Evolutionary conservation across 805 yeast species (phyloP), one percentile per base, ranked within the genome.

Genomic region (Candida quercuum): DNA sequence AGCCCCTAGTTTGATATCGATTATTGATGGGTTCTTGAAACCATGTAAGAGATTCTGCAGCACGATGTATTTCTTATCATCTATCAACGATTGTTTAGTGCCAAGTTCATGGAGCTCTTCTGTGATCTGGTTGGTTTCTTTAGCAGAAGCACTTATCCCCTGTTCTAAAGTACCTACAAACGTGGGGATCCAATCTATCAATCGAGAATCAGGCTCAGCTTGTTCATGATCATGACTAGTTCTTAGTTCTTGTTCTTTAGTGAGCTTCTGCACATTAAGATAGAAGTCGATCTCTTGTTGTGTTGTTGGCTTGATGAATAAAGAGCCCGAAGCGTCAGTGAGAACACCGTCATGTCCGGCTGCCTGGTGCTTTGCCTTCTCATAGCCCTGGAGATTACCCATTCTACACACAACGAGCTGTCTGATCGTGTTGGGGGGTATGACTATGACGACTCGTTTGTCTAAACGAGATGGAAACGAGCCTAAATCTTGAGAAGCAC

Each of bases 331-430:
- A 6, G 58, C 70, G 44, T 78, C 78, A 10, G 75, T 72, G 37
- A 86, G 48, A 3, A 83, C 74, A 0, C 96, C 98, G 6, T 71
- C 85, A 52, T 91, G 99, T 6, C 99, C 99, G 0, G 97, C 98
- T 3, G 93, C 98, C 60, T 79, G 83, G 52, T 84, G 86, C 38
- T 57, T 45, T 1, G 48, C 46, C 28, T 39, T 35, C 1, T 17
- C 14, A 32, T 37, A 48, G 3, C 38, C 46, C 8, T 28, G n/a
- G n/a, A n/a, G n/a, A n/a, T n/a, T n/a, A n/a, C n/a, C n/a, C n/a
- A n/a, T n/a, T n/a, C n/a, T n/a, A n/a, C n/a, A n/a, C n/a, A n/a
- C n/a, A n/a, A n/a, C n/a, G n/a, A n/a, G n/a, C n/a, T n/a, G n/a
- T n/a, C n/a, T n/a, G n/a, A n/a, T n/a, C n/a, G n/a, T n/a, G n/a